phyloP scores from a whole-genome alignment of 1,284 basidiomycete genomes.

The Puccinia sorghi region DNA sequence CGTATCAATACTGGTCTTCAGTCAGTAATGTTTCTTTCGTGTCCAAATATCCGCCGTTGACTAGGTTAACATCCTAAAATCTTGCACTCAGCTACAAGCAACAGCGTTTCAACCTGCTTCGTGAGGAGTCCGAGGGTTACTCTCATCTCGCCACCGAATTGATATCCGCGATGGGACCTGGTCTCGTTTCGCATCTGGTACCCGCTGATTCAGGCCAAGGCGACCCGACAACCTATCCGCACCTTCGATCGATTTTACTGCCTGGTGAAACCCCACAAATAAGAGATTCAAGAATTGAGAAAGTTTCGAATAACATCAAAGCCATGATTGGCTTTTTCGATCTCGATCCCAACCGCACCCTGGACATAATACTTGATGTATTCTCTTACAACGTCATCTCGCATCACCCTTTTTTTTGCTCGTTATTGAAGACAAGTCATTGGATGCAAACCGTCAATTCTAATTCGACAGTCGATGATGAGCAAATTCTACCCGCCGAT shows the following conservation, averaged over 20 bases:
- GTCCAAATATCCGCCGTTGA: neutral
- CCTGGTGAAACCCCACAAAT: conserved; percentile 59
- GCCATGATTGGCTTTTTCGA: conserved; percentile 89
- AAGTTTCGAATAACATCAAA: conserved; percentile 82
- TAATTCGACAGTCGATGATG: conserved; percentile 27
- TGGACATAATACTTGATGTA: conserved; percentile 91
- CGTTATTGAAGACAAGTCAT: conserved; percentile 77
- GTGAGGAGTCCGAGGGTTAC: conserved; percentile 97
- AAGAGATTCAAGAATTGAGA: conserved; percentile 68
- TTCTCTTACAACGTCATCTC: conserved; percentile 76
- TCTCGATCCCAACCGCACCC: conserved; percentile 86
- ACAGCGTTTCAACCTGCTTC: conserved; percentile 94
- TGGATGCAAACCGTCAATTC: conserved; percentile 63
- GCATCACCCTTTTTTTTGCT: conserved; percentile 89
- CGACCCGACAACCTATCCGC: conserved; percentile 35
- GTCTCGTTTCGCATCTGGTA: conserved; percentile 63
- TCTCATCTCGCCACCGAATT: conserved; percentile 85
- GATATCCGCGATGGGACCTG: conserved; percentile 72
- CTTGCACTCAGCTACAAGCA: conserved; percentile 73
- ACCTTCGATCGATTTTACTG: conserved; percentile 55
- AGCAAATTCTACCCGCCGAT: conserved; percentile 16
- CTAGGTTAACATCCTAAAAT: neutral
- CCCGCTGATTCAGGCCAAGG: conserved; percentile 19
- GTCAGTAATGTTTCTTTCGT: conserved; percentile 17
- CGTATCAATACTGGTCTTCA: conserved; percentile 40